Base-by-base conservation (phyloP, 768 basidiomycete species). In the Mycena metata region DNA sequence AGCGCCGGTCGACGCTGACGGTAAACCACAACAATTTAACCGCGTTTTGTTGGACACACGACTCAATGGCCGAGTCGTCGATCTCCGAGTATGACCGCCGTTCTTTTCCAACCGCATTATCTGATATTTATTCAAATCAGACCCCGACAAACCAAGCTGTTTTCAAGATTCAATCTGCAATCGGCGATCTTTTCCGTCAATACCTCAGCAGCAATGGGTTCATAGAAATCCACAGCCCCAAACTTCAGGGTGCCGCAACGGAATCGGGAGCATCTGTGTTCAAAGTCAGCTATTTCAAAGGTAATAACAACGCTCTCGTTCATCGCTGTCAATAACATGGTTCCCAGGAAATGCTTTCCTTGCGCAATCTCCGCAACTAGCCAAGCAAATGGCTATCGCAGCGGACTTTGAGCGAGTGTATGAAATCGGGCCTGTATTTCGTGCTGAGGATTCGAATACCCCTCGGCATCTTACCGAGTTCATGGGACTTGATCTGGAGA, bases 341-440 rank as follows among this genome's bases (percentile, higher is more conserved):
- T 21, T 30, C n/a, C 16, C 72, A 97, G 96, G 94, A 35, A 88
- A 80, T 72, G 98, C 98, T 3, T 99, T 86, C 84, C 88, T 99
- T 45, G 98, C 98, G 21, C 98, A 99, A 79, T 96, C 94, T 43
- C 98, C 98, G 45, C 98, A 99, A 77, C 85, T 99, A 17, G 95
- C 96, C 57, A 99, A 99, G 80, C 98, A 99, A 81, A 99, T 99
- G 98, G 94, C 93, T 67, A 99, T 99, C 74, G 96, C 98, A 39
- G 96, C 95, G 60, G 98, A 99, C 82, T 96, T 99, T 77, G 98
- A 99, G 79, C 89, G 96, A 36, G 98, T 99, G 10, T 99, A 96
- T 81, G 98, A 99, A 81, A 96, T 99, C 68, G 98, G 91, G 0
- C 90, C 92, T 63, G 97, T 99, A 62, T 99, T 99, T 85, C 95